phyloP scores from a whole-genome alignment of 139 green algal species.

The Picochlorum sp. region DNA sequence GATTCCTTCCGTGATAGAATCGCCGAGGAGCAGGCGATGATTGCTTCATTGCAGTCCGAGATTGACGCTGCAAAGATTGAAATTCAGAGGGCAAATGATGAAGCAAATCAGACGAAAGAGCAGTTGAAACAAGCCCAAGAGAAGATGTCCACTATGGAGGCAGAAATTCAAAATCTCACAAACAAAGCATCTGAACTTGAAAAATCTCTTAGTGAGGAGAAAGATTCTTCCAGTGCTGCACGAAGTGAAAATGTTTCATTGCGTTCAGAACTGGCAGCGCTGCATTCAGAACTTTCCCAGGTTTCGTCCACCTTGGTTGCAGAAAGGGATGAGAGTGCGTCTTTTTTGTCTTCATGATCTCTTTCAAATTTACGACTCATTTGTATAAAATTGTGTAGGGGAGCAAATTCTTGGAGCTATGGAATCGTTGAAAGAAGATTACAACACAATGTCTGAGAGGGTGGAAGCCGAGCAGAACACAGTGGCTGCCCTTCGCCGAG shows the following conservation, averaged over 20 bases:
- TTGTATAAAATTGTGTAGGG: constrained; percentile 4
- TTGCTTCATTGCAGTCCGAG: constrained; percentile 17
- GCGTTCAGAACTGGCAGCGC: constrained; percentile 24
- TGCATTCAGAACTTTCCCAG: constrained; percentile 24
- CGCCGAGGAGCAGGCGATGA: constrained; percentile 1
- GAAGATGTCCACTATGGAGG: constrained; percentile 9
- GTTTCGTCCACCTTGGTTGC: constrained; percentile 13
- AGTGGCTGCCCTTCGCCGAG: constrained; percentile 19
- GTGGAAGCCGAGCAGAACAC: constrained; percentile 33
- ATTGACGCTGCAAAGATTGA: constrained; percentile 12
- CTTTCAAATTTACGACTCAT: neutral
- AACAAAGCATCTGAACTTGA: constrained; percentile 5
- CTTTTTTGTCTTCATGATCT: neutral
- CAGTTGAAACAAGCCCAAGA: neutral
- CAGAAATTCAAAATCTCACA: constrained; percentile 12
- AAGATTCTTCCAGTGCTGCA: constrained; percentile 11
- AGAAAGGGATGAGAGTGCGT: constrained; percentile 24
- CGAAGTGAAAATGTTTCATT: constrained; percentile 24
- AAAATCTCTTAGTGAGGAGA: constrained; percentile 18
- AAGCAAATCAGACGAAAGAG: neutral
- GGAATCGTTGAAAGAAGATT: constrained; percentile 24
- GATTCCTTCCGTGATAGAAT: constrained; percentile 7
- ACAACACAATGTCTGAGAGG: constrained; percentile 18
- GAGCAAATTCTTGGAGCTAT: constrained; percentile 26
- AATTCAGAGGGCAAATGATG: neutral